Evolutionary conservation across 495 filamentous ascomycete genomes (phyloP).

Genomic region (Aspergillus kassunensis): DNA sequence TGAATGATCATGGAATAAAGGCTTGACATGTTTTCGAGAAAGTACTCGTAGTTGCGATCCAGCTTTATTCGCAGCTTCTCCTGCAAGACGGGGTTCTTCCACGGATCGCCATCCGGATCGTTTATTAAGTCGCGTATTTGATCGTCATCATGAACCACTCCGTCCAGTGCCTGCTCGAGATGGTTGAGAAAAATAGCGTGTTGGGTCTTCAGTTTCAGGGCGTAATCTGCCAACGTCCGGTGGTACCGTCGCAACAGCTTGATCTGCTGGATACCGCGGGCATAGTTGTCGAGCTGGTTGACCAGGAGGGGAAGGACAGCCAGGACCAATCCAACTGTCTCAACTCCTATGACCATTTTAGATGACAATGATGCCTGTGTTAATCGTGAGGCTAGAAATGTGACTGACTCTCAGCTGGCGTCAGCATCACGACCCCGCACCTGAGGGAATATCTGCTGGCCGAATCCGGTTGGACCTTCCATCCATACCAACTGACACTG

Average conservation of each 20-base stretch:
- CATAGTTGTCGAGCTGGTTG: conserved; percentile 24
- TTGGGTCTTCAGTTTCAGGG: conserved; percentile 17
- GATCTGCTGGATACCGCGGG: conserved; percentile 19
- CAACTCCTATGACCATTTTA: neutral
- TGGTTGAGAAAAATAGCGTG: conserved; percentile 21
- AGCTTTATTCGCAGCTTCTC: conserved; percentile 7
- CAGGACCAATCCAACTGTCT: conserved; percentile 5
- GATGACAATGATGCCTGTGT: neutral
- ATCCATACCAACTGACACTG: too few species aligned
- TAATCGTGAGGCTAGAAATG: neutral
- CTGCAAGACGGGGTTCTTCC: neutral
- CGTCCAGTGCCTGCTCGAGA: conserved; percentile 19
- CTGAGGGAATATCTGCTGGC: neutral
- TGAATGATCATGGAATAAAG: neutral
- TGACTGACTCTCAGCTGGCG: neutral
- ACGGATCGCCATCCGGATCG: neutral
- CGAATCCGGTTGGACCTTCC: too few species aligned
- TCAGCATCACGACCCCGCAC: neutral
- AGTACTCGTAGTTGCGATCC: neutral
- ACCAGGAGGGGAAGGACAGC: conserved; percentile 10
- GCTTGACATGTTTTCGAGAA: neutral
- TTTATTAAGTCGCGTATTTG: neutral
- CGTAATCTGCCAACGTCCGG: conserved; percentile 16
- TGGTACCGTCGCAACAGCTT: conserved; percentile 20
- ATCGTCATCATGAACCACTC: conserved; percentile 14